Conservation (phyloP, 495 filamentous ascomycete species). For the Monascus purpureus region DNA sequence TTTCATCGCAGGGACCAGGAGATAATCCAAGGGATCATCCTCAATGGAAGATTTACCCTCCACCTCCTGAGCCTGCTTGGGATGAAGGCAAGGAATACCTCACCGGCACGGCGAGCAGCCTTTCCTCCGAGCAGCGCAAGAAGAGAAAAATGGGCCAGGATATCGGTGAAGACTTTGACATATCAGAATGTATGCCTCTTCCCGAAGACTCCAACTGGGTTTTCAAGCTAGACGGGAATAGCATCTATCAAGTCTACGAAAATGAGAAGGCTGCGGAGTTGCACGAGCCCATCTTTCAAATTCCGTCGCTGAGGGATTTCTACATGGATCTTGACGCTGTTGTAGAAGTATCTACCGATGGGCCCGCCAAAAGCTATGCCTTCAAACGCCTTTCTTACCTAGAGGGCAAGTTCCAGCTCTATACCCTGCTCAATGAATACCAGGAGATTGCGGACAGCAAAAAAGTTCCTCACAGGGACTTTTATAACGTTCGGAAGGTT, state of each 20-base stretch:
- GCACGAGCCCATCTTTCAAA: conserved; percentile 54
- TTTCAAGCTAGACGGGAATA: conserved; percentile 65
- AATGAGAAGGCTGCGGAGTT: conserved; percentile 40
- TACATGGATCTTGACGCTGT: conserved; percentile 90
- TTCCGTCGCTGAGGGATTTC: conserved; percentile 83
- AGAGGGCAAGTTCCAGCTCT: conserved; percentile 92
- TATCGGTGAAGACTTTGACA: conserved; percentile 81
- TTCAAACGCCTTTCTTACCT: conserved; percentile 88
- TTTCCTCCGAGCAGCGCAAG: conserved; percentile 19
- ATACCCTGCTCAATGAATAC: conserved; percentile 84
- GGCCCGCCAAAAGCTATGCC: conserved; percentile 92
- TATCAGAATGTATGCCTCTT: conserved; percentile 59
- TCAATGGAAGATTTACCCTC: conserved; percentile 80
- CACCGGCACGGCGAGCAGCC: conserved; percentile 6
- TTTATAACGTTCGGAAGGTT: conserved; percentile 97
- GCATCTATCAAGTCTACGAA: conserved; percentile 86
- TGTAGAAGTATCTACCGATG: conserved; percentile 74
- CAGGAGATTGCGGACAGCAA: conserved; percentile 97
- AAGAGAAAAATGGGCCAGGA: conserved; percentile 79
- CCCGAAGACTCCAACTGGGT: conserved; percentile 51
- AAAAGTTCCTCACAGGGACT: conserved; percentile 90
- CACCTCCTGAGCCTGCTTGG: conserved; percentile 84
- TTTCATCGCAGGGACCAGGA: conserved; percentile 67
- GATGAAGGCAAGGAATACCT: conserved; percentile 47
- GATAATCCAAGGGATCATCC: conserved; percentile 82